Evolutionary conservation across 2,329 filamentous ascomycete species (phyloP).

Genomic region (Cladosporium phlei): DNA sequence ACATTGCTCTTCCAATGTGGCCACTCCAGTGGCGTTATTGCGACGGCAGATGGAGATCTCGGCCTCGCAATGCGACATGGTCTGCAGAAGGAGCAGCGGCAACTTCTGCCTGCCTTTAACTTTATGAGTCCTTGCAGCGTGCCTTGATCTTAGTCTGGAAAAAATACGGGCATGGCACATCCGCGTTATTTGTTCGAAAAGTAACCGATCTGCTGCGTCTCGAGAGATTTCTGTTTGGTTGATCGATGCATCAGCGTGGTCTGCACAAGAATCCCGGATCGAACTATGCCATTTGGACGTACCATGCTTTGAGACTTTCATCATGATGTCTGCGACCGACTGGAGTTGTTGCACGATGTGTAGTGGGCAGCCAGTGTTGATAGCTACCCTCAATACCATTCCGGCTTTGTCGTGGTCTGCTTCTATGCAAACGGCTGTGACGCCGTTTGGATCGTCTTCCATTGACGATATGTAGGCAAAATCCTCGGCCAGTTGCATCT

Average conservation of each 20-base stretch:
- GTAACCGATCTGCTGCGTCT: not conserved
- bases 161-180: slow-evolving; percentile 4
- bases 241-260: not conserved
- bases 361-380: not conserved
- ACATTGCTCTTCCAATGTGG: not conserved
- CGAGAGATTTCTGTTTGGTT: not conserved
- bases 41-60: not conserved
- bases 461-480: slow-evolving; percentile 11
- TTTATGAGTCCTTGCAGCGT: not conserved
- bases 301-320: slow-evolving; percentile 4
- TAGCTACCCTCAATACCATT: not conserved
- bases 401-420: not conserved
- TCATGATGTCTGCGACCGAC: slow-evolving; percentile 9
- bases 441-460: slow-evolving; percentile 8
- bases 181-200: not conserved
- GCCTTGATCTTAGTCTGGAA: slow-evolving; percentile 6
- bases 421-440: slow-evolving; percentile 5
- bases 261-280: not conserved
- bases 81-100: not conserved
- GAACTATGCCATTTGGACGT: not conserved
- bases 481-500: slow-evolving; percentile 1
- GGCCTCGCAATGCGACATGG: slow-evolving; percentile 1
- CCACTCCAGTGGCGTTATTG: not conserved
- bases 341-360: not conserved
- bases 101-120: not conserved